phyloP scores from a whole-genome alignment of 345 rosid species.

The Rhodamnia argentea region DNA sequence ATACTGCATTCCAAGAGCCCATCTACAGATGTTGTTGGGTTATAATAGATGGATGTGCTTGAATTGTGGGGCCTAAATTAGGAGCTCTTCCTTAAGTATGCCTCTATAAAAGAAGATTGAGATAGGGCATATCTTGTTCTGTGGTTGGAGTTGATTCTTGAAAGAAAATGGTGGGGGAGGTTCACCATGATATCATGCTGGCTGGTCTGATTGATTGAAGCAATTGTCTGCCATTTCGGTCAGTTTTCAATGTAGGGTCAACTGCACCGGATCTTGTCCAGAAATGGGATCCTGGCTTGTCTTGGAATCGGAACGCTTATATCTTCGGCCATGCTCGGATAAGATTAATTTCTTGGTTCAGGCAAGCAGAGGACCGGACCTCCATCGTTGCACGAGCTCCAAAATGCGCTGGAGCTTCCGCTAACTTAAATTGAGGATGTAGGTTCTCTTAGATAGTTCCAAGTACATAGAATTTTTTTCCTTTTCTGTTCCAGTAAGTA shows the following conservation, averaged over 20 bases:
- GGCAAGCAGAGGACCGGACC: neutral
- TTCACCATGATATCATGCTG: constrained; percentile 10
- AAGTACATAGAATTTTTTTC: neutral
- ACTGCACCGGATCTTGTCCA: neutral
- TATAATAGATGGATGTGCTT: neutral
- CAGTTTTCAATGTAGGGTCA: neutral
- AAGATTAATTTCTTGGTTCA: neutral
- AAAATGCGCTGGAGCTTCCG: neutral
- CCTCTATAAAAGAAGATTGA: constrained; percentile 2
- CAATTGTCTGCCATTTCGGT: constrained; percentile 37
- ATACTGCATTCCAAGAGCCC: neutral
- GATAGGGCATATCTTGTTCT: constrained; percentile 11
- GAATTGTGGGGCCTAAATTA: constrained; percentile 1
- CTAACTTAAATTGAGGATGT: neutral
- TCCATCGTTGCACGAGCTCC: neutral
- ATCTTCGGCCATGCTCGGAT: neutral
- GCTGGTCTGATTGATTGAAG: constrained; percentile 29
- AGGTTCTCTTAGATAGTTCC: neutral
- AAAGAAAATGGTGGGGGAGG: constrained; percentile 30
- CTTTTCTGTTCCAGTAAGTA: neutral
- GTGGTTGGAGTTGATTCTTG: constrained; percentile 26
- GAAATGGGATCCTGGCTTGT: neutral
- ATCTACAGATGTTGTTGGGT: neutral
- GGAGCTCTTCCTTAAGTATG: constrained; percentile 1
- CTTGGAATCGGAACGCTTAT: neutral